Conservation (phyloP, 371 early-diverging fungal species). For the Lichtheimia ornata region DNA sequence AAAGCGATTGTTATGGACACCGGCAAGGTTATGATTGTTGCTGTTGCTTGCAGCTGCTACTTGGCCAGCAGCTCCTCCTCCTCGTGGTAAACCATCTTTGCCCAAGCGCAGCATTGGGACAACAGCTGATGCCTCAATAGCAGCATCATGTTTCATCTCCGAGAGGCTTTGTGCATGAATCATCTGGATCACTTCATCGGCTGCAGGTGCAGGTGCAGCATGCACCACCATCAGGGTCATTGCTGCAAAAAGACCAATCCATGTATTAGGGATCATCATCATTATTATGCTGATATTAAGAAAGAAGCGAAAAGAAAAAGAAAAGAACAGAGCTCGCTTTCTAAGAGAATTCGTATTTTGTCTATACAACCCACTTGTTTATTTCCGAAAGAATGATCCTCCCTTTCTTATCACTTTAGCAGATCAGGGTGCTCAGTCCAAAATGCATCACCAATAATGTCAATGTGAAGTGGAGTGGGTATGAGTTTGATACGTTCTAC, state of each 20-base stretch:
- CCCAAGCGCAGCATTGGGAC: slow-evolving; percentile 12
- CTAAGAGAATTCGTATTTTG: slow-evolving; percentile 1
- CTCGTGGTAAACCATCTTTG: neutral
- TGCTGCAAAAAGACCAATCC: neutral
- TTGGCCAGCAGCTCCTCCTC: no score
- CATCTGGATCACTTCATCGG: neutral
- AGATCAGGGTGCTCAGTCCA: slow-evolving; percentile 64
- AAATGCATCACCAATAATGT: slow-evolving; percentile 87
- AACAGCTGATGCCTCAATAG: neutral
- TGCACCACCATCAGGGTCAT: neutral
- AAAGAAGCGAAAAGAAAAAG: neutral
- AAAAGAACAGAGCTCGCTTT: neutral
- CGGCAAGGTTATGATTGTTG: no score
- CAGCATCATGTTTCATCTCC: neutral
- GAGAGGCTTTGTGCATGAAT: slow-evolving; percentile 12
- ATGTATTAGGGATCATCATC: neutral
- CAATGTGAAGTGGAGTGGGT: slow-evolving; percentile 66
- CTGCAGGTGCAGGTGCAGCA: neutral
- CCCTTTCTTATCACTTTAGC: slow-evolving; percentile 16
- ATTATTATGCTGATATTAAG: neutral
- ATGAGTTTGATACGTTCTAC: slow-evolving; percentile 38
- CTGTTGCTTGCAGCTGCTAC: no score
- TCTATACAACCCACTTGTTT: neutral
- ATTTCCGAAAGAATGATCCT: slow-evolving; percentile 1
- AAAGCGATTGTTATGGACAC: no score